phyloP scores from a whole-genome alignment of 225 moss, liverwort and hornwort species.

The Anthoceros angustus region DNA sequence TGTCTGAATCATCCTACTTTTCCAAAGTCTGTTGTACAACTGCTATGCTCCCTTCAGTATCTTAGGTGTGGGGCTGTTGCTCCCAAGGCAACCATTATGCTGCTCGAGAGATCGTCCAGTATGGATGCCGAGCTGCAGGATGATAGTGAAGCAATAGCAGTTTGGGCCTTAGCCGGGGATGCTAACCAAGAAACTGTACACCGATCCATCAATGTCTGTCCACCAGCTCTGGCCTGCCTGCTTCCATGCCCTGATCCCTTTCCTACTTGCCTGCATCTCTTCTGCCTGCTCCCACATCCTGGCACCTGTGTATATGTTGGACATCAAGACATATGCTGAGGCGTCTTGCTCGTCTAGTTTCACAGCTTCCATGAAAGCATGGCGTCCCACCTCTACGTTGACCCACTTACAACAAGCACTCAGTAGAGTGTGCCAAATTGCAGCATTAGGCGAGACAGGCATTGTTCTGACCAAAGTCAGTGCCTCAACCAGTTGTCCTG shows the following conservation, averaged over 20 bases:
- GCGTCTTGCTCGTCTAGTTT: background rate
- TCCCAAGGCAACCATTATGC: no score
- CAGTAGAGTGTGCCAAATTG: background rate
- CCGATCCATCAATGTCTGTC: background rate
- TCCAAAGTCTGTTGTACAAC: no score
- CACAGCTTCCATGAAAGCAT: background rate
- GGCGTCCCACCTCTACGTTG: background rate
- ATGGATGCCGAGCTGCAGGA: no score
- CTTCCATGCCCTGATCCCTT: background rate
- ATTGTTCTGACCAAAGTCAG: background rate
- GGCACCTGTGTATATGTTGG: background rate
- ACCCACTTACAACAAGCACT: background rate
- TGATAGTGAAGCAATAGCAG: no score
- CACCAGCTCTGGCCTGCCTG: background rate
- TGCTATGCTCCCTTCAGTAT: no score
- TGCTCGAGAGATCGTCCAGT: no score
- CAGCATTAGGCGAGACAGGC: background rate
- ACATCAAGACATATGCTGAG: background rate
- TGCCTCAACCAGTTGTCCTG: background rate
- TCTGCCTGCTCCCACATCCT: background rate
- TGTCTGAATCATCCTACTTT: no score
- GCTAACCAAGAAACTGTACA: no score
- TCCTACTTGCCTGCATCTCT: background rate
- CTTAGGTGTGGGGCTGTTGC: no score
- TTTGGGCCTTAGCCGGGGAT: no score